Evolutionary conservation across 306 rosid species (phyloP), one percentile per base, ranked within the genome.

Genomic region (Cicer cuneatum): DNA sequence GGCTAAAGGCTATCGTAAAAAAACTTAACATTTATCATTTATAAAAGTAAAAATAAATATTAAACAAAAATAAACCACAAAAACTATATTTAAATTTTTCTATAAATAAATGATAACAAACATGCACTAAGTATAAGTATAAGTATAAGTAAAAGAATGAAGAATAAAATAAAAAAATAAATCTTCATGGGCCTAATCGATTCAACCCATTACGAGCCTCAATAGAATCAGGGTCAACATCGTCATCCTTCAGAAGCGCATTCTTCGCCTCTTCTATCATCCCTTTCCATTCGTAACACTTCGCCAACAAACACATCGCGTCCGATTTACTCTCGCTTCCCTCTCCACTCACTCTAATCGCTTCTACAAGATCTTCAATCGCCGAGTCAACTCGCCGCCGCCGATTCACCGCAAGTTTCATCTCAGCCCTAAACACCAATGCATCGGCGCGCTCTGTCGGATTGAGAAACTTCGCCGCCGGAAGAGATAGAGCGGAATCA

Each of bases 271-370:
- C 85, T 0, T 49, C 74, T 14, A 3, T 78, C 86, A 84, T 73
- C 2, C 83, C 83, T 15, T 86, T 91, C 90, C 89, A 66, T 81
- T 89, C 93, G 64, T 85, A 87, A 78, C 95, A 89, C 47, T 87
- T 80, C 5, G 91, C 95, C 78, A 89, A 41, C 79, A 85, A 71
- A 68, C 90, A 83, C 49, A 86, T 60, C 63, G 80, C 85, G 53
- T 35, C 87, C 72, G 69, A 60, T 12, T 80, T 53, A 2, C 33
- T 24, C 3, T 7, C 12, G 3, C 24, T 11, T 52, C 60, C 8
- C 24, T 29, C 47, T 1, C 56, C 69, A 12, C 87, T 48, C 83
- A 83, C 21, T 6, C 47, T 14, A 64, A 74, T 77, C 33, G 90
- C 90, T 56, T 84, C 83, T 0, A 10, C 74, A 73, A 91, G 42